Percentiles rank a stretch among this genome's conserved stretches.
Evolutionary conservation across 2,329 filamentous ascomycete genomes (phyloP).

Genomic region (Cladophialophora chaetospira): DNA sequence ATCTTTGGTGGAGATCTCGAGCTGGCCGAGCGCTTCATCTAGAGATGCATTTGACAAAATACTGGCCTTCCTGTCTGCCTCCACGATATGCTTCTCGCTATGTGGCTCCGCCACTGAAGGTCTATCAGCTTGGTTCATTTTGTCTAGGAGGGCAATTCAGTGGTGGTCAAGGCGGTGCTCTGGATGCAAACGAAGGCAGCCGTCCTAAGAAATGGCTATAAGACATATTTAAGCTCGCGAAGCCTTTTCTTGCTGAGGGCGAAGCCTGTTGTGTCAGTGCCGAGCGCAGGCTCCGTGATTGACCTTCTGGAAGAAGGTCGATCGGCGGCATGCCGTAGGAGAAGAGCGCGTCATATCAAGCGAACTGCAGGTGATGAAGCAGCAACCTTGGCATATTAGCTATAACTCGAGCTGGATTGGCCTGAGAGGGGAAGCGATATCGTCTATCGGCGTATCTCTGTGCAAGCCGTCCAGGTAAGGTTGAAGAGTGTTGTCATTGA

Average conservation of each 20-base stretch:
- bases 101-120: neutral
- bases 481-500: neutral
- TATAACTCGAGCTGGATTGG: neutral
- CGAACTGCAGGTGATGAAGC: neutral
- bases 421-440: slow-evolving; percentile 1
- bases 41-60: neutral
- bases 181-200: too few species aligned
- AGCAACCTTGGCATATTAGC: neutral
- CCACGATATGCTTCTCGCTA: neutral
- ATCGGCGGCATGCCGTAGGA: neutral
- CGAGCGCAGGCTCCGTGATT: neutral
- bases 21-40: slow-evolving; percentile 21
- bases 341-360: neutral
- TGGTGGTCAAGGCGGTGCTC: too few species aligned
- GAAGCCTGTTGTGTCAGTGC: neutral
- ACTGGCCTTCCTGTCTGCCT: neutral
- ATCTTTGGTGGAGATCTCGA: slow-evolving; percentile 25
- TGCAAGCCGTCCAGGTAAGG: neutral
- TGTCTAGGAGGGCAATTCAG: neutral
- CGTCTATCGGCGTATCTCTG: neutral
- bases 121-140: slow-evolving; percentile 2
- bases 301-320: slow-evolving; percentile 2
- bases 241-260: neutral
- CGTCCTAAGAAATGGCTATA: neutral
- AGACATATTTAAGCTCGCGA: slow-evolving; percentile 2